Evolutionary conservation across 2,329 filamentous ascomycete genomes (phyloP), one percentile per base, ranked within the genome.

Genomic region (Ramularia endophylla): DNA sequence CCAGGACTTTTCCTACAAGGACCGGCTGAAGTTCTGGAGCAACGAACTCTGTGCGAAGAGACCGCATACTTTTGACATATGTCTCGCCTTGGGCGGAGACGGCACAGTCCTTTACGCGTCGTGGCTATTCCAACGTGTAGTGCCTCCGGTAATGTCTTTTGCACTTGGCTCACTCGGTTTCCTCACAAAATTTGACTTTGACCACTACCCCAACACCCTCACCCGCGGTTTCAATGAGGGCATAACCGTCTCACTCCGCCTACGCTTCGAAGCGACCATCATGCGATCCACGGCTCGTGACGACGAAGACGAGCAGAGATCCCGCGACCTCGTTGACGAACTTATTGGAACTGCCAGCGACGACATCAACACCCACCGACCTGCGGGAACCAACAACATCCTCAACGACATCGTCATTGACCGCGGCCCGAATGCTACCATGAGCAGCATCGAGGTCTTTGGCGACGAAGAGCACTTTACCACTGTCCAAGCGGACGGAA

Each of bases 401-500:
- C 69, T 98, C 48, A 98, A 98, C 57, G 92, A 98, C 62, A 81
- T 97, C n/a, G 90, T 98, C 7, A 80, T 97, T 20, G 92, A 98
- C 59, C 77, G 92, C 13, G 92, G 92, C 0, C 92, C 92, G 5
- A 95, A 94, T 64, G 81, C 90, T 33, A 95, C 88, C 40, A 90
- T 98, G 86, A 92, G 87, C 8, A 83, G 81, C 38, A 88, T 86
- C 15, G 90, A 97, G 61, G 76, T 97, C 18, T 95, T 95, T 61
- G 89, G 88, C 15, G 90, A 95, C 56, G 87, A 95, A 56, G 87
- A 94, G 63, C 88, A 95, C 65, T 92, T 95, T 63, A 95, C 92
- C 0, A 94, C 88, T 0, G 79, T 97, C 5, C 82, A 92, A 52
- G 92, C 90, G 17, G 92, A 97, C 61, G 90, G 90, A 9, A 79